Base-by-base conservation (phyloP, 768 basidiomycete species). In the Hericium rajendrae region DNA sequence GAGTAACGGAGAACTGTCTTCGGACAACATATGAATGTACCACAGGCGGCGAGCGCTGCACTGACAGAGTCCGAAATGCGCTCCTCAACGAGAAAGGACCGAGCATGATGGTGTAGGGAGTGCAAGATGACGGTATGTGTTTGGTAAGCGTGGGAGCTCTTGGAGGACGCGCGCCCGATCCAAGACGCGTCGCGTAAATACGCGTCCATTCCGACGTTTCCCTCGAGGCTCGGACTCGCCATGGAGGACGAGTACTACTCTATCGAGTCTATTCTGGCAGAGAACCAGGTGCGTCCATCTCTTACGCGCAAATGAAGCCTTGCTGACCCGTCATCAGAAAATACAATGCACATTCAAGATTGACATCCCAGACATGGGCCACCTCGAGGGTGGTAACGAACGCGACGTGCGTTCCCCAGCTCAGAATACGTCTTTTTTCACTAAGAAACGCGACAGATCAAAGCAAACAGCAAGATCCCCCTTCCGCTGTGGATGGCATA, bases 201-300 rank as follows among this genome's bases (percentile, higher is more conserved):
- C 32, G 32, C 32, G 32, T 32, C 9, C 32, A 32, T 8, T 32
- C 32, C 6, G 32, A 32, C 32, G 32, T 32, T 8, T 32, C 32
- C 32, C 32, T 32, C 8, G 32, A 32, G 32, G 32, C 32, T 6
- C 32, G 32, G 32, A 10, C 32, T 32, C 6, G 6, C 32, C 61
- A 94, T 94, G 92, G 90, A 94, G 58, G 77, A 86, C 66, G 91
- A 94, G 69, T 97, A 97, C 70, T 95, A 89, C 70, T 93, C 90
- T 0, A 81, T 95, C 55, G 90, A 94, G 57, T 81, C 90, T 5
- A 95, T 97, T 63, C 80, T 95, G 24, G 88, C 92, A 15, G 91
- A 93, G 66, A 94, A 94, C 67, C 91, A 93, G 77, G 90, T 84
- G 62, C 40, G 69, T 39, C 13, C n/a, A 41, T 11, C 24, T 57